Base-by-base conservation (phyloP, 75 land plant species). In the Adiantum capillusveneris region DNA sequence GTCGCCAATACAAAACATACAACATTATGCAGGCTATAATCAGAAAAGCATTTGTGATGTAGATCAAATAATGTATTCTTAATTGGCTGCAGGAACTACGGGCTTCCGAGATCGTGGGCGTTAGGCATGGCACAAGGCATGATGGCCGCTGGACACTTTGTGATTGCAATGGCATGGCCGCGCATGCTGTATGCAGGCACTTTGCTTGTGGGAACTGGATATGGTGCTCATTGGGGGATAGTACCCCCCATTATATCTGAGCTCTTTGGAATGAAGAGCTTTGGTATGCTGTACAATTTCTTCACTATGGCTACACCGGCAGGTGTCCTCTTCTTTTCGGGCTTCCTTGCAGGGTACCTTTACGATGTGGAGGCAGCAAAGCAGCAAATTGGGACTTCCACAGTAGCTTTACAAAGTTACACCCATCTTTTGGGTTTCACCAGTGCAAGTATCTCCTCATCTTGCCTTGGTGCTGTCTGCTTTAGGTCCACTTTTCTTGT, bases 331-430 rank as follows among this genome's bases (percentile, higher is more conserved):
- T 62, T 90, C 14, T 90, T 90, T 59, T 90, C 89, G 7, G 86
- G 90, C 19, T 51, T 85, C 26, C 78, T 85, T 22, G 96, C 96
- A 5, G 87, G 90, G 34, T 63, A 55, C 28, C 78, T 94, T n/a
- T 94, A 94, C 59, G 96, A 94, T 62, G 45, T 58, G 51, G 98
- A 94, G 70, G 96, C 98, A 6, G 82, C 75, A 57, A 87, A 75
- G 51, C 89, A 88, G 69, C 65, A 30, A 0, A 56, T 24, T 0
- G 61, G 56, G 11, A n/a, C 73, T 16, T 55, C 68, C 19, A 21
- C 26, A 11, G 65, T 58, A 29, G 43, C 77, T 6, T 45, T 16
- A 13, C 25, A 26, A 9, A 78, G 75, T 0, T 44, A 73, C 27
- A 61, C 70, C 2, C 37, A 34, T 9, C 3, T 34, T 34, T 34